These are phyloP conservation scores for Conringia planisiliqua DNA, from an alignment of 345 rosid species.

Conservation along the genomic window DNA sequence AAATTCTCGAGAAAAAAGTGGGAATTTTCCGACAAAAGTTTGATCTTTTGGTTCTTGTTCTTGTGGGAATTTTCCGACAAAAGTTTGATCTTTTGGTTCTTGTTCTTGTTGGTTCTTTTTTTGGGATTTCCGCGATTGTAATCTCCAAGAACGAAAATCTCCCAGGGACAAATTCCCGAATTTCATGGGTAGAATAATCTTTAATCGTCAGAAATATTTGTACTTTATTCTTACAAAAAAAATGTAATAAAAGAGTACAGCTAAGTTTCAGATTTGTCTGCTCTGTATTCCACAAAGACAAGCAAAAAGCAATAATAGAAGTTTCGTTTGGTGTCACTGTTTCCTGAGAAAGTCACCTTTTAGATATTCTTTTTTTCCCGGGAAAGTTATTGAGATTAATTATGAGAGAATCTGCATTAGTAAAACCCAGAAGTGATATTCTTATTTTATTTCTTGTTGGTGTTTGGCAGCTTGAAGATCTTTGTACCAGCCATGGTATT, in stretches of 20 bases:
- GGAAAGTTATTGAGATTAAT: constrained; percentile 11
- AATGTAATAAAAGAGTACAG: background rate
- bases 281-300: constrained; percentile 22
- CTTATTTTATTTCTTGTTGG: background rate
- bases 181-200: constrained; percentile 14
- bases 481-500: constrained; percentile 71
- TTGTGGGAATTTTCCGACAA: background rate
- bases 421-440: background rate
- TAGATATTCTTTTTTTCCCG: background rate
- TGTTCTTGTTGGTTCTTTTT: background rate
- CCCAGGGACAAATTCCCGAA: background rate
- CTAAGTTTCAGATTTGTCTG: constrained; percentile 23
- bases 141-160: constrained; percentile 11
- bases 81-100: background rate
- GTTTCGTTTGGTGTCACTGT: constrained; percentile 18
- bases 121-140: constrained; percentile 18
- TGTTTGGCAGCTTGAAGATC: constrained; percentile 73
- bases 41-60: background rate
- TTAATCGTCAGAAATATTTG: background rate
- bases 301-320: constrained; percentile 15
- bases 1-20: constrained; percentile 6
- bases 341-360: constrained; percentile 11
- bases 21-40: background rate
- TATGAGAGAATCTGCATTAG: background rate
- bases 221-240: constrained; percentile 1